Percentiles rank a stretch among this genome's conserved stretches.
Evolutionary conservation across 2,329 filamentous ascomycete genomes (phyloP).

Genomic region (Ophiostoma sp.): DNA sequence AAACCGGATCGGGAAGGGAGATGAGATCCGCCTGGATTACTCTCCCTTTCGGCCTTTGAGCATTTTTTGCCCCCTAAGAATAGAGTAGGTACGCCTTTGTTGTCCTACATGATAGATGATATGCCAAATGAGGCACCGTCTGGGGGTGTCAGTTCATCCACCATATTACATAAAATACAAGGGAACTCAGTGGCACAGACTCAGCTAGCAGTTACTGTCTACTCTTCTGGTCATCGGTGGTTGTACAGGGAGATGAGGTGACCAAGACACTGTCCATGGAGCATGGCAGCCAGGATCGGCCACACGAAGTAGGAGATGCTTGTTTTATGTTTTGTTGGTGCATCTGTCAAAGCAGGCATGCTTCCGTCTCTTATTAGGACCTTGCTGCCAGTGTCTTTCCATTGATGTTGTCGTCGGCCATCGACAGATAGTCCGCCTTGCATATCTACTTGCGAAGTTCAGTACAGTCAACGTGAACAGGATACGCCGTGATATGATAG

Average conservation of each 20-base stretch:
- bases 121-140: neutral
- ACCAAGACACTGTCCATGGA: neutral
- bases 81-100: neutral
- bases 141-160: neutral
- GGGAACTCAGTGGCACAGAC: neutral
- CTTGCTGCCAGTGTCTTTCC: too few relatives aligned
- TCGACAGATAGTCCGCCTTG: too few relatives aligned
- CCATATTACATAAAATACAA: too few relatives aligned
- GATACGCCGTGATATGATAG: too few relatives aligned
- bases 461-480: too few relatives aligned
- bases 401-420: too few relatives aligned
- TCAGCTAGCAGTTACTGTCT: neutral
- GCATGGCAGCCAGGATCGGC: neutral
- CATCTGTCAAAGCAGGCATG: neutral
- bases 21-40: neutral
- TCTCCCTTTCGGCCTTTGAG: neutral
- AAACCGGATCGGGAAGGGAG: neutral
- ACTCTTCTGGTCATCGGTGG: neutral
- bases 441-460: too few relatives aligned
- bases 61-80: neutral
- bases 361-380: neutral
- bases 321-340: neutral
- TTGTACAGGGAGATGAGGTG: neutral
- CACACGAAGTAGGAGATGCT: neutral
- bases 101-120: conserved; percentile 1